Evolutionary conservation across 208 protist genomes (phyloP).

Genomic region (Kentomonas sorsogonicus): DNA sequence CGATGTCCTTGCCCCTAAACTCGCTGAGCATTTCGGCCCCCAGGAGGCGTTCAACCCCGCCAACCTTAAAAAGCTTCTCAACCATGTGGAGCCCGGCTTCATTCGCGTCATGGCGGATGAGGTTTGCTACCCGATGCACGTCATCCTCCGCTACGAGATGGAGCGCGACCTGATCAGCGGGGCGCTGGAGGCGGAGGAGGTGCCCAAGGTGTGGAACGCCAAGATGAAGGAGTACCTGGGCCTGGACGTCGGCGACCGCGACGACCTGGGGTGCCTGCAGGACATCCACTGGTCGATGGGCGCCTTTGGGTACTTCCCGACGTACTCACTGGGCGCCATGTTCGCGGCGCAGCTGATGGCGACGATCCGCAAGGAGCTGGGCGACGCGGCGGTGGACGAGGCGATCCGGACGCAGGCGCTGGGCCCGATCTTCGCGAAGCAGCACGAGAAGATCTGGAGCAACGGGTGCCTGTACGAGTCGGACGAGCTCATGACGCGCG

Average conservation of each 20-base stretch:
- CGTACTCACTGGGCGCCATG: constrained; percentile 80
- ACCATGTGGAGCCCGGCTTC: constrained; percentile 55
- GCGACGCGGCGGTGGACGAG: constrained; percentile 40
- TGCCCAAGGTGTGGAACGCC: constrained; percentile 76
- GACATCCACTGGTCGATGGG: constrained; percentile 86
- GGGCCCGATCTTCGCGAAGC: constrained; percentile 41
- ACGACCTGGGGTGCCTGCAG: constrained; percentile 76
- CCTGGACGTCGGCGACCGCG: constrained; percentile 61
- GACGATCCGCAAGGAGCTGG: constrained; percentile 58
- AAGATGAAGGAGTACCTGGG: constrained; percentile 87
- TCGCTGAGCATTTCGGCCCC: constrained; percentile 43
- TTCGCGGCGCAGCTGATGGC: constrained; percentile 79
- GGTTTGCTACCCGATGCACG: constrained; percentile 86
- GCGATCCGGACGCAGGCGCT: constrained; percentile 57
- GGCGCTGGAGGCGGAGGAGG: constrained; percentile 63
- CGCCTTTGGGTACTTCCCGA: constrained; percentile 87
- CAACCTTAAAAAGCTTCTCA: constrained; percentile 46
- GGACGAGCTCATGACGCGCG: constrained; percentile 65
- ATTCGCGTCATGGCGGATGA: constrained; percentile 89
- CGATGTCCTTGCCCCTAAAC: constrained; percentile 35
- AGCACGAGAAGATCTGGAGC: constrained; percentile 72
- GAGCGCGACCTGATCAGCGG: constrained; percentile 82
- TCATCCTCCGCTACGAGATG: constrained; percentile 89
- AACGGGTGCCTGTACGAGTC: constrained; percentile 49
- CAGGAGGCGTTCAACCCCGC: constrained; percentile 50